phyloP scores from a whole-genome alignment of 805 yeast species.

The Torulaspora maleeae region DNA sequence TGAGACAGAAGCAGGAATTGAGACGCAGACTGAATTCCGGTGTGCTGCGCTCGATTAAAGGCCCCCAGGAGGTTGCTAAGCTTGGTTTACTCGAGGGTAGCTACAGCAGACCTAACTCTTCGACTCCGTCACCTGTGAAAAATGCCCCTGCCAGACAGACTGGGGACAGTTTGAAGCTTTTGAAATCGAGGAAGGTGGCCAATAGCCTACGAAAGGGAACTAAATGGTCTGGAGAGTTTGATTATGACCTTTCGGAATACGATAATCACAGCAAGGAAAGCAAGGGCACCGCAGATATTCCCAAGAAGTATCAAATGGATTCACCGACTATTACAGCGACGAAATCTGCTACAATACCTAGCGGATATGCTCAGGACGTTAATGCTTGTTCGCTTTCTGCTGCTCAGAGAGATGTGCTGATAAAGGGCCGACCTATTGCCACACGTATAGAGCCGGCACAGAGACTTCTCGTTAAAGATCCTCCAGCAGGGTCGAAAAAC shows the following conservation, averaged over 20 bases:
- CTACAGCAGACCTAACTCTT: conserved; percentile 10
- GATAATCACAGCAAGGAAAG: conserved; percentile 13
- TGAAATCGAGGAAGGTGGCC: conserved; percentile 7
- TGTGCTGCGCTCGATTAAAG: neutral
- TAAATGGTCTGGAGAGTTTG: conserved; percentile 31
- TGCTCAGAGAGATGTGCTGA: conserved; percentile 16
- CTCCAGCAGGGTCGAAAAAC: neutral
- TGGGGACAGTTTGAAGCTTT: neutral
- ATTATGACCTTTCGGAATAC: conserved; percentile 29
- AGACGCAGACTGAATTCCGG: conserved; percentile 10
- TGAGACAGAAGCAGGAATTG: conserved; percentile 28
- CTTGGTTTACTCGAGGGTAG: neutral
- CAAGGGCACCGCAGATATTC: neutral
- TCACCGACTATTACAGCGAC: conserved; percentile 13
- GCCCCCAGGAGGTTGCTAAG: neutral
- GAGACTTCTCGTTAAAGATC: neutral
- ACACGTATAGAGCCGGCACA: neutral
- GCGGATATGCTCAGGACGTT: conserved; percentile 2
- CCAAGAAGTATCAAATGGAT: conserved; percentile 4
- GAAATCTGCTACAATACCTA: neutral
- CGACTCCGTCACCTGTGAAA: conserved; percentile 25
- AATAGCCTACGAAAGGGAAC: conserved; percentile 14
- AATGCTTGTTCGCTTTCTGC: conserved; percentile 10
- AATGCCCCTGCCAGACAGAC: neutral
- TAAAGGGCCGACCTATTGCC: conserved; percentile 12